These are phyloP conservation scores for Arctium lappa DNA, from an alignment of 129 eudicot genomes.

Conservation along the genomic window DNA sequence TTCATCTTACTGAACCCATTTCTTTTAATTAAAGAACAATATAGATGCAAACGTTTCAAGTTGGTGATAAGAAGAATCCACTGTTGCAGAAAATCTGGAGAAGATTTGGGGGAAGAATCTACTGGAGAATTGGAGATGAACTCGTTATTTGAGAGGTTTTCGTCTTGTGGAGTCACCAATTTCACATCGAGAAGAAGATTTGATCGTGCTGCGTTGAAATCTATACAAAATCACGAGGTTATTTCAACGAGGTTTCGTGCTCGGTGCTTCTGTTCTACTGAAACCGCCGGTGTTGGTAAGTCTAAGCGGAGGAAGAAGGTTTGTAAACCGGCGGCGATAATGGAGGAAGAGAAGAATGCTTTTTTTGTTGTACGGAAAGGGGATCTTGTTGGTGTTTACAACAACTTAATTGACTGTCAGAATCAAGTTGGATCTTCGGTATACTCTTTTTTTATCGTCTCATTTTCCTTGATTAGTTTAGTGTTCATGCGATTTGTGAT, in stretches of 20 bases:
- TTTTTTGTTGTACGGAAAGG: slow-evolving; percentile 92
- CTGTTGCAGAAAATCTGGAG: neutral
- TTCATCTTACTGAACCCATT: neutral
- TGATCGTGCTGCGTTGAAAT: slow-evolving; percentile 17
- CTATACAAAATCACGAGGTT: slow-evolving; percentile 22
- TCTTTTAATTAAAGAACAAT: neutral
- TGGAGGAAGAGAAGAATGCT: slow-evolving; percentile 70
- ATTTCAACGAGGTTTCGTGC: slow-evolving; percentile 23
- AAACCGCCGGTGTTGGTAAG: slow-evolving; percentile 20
- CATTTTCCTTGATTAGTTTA: neutral
- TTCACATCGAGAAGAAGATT: slow-evolving; percentile 26
- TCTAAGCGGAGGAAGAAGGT: slow-evolving; percentile 27
- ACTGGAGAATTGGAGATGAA: neutral
- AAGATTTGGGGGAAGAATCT: neutral
- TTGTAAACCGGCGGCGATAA: slow-evolving; percentile 10
- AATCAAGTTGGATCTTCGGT: slow-evolving; percentile 95
- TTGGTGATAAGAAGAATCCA: neutral
- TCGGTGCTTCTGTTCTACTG: slow-evolving; percentile 41
- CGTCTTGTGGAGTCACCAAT: slow-evolving; percentile 13
- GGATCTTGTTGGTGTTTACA: slow-evolving; percentile 86
- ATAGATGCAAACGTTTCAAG: neutral
- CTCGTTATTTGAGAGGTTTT: slow-evolving; percentile 32
- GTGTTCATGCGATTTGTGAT: no score
- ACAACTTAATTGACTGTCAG: slow-evolving; percentile 78
- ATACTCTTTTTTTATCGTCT: neutral